Base-by-base conservation (phyloP, 371 early-diverging fungal genomes). In the Sporodiniella umbellata region DNA sequence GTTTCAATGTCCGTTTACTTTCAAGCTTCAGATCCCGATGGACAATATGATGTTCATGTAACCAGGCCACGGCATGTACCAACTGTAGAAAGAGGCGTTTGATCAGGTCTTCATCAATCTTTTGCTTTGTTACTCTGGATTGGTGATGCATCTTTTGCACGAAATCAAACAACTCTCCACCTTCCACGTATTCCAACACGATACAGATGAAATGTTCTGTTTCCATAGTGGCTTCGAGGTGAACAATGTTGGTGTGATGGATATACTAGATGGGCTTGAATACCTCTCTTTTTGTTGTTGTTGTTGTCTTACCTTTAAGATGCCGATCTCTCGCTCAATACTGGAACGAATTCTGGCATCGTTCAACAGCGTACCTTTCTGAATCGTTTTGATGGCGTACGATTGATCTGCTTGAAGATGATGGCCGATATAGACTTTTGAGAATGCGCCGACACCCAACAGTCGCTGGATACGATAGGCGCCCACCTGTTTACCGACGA, bases 1-100 rank as follows among this genome's bases (percentile, higher is more conserved):
- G 8, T 6, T 21, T 40, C 46, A 35, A n/a, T 15, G 18, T 49
- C 3, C 17, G 62, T 71, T 69, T 79, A 79, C 88, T 90, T 66
- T 91, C 88, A 10, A 88, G 71, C 56, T 91, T 91, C 8, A 91
- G 56, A 58, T 91, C 91, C 31, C 89, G 66, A 66, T 91, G 91
- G 12, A 86, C 84, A 54, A 89, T 80, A 43, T 84, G 77, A 48
- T 78, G 75, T 17, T 76, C 78, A 61, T 91, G 91, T 67, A 87
- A 58, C 68, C 82, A 88, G 25, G 70, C 56, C 5, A 89, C 80
- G 26, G 84, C 89, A 19, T 70, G 52, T 4, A 84, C 55, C 12
- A 88, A 50, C 55, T 86, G 80, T 33, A 70, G 45, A 51, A 79
- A 81, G 8, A 79, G 47, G 8, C 35, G 42, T 18, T 56, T 57